phyloP scores from a whole-genome alignment of 2,329 filamentous ascomycete species.

The Fusarium praegraminearum region DNA sequence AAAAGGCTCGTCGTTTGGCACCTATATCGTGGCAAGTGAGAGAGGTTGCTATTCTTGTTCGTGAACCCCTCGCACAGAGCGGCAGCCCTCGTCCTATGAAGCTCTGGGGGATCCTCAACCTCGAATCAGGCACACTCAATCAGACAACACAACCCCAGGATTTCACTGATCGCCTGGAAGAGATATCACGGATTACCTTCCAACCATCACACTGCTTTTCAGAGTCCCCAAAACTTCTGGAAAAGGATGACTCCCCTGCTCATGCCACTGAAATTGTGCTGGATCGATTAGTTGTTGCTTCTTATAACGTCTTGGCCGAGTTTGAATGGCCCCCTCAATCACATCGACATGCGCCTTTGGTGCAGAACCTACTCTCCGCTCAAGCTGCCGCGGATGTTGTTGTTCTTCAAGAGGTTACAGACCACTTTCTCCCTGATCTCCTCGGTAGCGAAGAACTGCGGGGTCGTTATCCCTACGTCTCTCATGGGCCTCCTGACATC shows the following conservation, averaged over 20 bases:
- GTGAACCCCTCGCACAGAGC: slow-evolving; percentile 55
- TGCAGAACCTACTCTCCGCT: slow-evolving; percentile 58
- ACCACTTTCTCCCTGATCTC: slow-evolving; percentile 70
- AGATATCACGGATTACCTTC: background rate
- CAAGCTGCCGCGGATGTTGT: slow-evolving; percentile 61
- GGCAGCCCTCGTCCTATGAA: slow-evolving; percentile 63
- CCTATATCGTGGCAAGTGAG: slow-evolving; percentile 61
- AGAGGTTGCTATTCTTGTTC: slow-evolving; percentile 65
- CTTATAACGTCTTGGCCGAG: slow-evolving; percentile 67
- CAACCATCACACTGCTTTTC: slow-evolving; percentile 32
- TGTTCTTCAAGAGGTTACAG: slow-evolving; percentile 73
- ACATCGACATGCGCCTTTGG: slow-evolving; percentile 57
- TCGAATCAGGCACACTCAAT: slow-evolving; percentile 39
- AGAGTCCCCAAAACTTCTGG: slow-evolving; percentile 6
- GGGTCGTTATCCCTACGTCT: slow-evolving; percentile 65
- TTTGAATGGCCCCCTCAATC: slow-evolving; percentile 60
- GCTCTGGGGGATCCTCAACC: slow-evolving; percentile 65
- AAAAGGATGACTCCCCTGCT: slow-evolving; percentile 1
- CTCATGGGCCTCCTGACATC: slow-evolving; percentile 67
- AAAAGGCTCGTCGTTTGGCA: slow-evolving; percentile 64
- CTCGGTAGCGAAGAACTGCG: slow-evolving; percentile 61
- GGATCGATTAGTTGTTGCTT: slow-evolving; percentile 57
- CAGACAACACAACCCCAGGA: slow-evolving; percentile 2
- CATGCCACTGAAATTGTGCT: background rate
- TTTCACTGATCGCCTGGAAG: slow-evolving; percentile 10